Evolutionary conservation across 1,284 basidiomycete species (phyloP).

Genomic region (Hortiboletus rubellus): DNA sequence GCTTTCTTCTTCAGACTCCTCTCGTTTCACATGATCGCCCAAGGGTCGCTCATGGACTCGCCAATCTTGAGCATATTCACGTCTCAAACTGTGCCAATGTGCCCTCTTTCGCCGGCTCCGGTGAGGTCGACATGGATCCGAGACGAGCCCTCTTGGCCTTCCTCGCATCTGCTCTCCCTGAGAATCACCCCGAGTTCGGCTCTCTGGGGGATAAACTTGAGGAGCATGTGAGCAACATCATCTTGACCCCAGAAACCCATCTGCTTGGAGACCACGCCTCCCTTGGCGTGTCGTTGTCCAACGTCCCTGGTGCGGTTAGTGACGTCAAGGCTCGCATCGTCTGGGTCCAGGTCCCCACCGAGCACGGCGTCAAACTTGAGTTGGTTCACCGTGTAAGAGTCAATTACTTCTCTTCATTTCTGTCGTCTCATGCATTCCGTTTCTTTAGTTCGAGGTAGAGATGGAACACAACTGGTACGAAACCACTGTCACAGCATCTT

Average conservation of each 20-base stretch:
- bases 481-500: constrained; percentile 60
- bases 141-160: constrained; percentile 64
- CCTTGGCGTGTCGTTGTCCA: constrained; percentile 34
- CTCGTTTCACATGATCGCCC: constrained; percentile 15
- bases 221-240: constrained; percentile 51
- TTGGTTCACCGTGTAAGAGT: constrained; percentile 47
- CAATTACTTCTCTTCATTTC: rapidly evolving
- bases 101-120: constrained; percentile 15
- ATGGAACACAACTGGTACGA: constrained; percentile 89
- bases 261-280: constrained; percentile 52
- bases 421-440: neutral
- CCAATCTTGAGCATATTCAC: constrained; percentile 46
- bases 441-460: constrained; percentile 72
- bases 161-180: constrained; percentile 73
- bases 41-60: constrained; percentile 20
- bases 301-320: constrained; percentile 68
- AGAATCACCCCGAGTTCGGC: constrained; percentile 42
- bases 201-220: constrained; percentile 56
- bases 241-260: constrained; percentile 46
- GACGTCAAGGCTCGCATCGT: constrained; percentile 73
- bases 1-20: constrained; percentile 12
- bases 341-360: constrained; percentile 69
- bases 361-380: constrained; percentile 53
- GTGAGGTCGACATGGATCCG: constrained; percentile 32
- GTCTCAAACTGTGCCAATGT: constrained; percentile 58